Base-by-base conservation (phyloP, 176 grass and related monocot species). In the Leersia perrieri region DNA sequence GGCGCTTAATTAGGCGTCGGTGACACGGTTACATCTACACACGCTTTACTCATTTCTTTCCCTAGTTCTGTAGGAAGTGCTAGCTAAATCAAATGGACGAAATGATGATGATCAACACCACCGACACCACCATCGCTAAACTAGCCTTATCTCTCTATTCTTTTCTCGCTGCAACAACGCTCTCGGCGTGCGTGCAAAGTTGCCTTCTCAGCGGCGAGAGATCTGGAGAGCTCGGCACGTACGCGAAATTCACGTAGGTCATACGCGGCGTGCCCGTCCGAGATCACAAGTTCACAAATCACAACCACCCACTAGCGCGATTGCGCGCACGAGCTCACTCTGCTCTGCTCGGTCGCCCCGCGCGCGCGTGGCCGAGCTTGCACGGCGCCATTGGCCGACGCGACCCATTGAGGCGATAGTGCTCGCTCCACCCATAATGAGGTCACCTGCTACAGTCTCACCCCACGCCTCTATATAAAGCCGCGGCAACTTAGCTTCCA, bases 341-440 rank as follows among this genome's bases (percentile, higher is more conserved):
- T 31, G n/a, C 60, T 60, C 39, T 41, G 39, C 16, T 53, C 49
- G 18, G 5, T 53, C 49, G 16, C 49, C 18, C 18, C 49, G 47
- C 47, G 18, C 18, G 49, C 49, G 47, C 47, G 18, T 60, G 35
- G 47, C 2, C 80, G 74, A 73, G 75, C 33, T 79, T 68, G 68
- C 74, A 36, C 67, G 22, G 32, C 15, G 74, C 58, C 2, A 72
- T 70, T 70, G 73, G 66, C 0, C 57, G 41, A 42, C 33, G 73
- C 79, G 26, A 14, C 26, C 47, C 58, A 66, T 55, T 66, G 74
- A 29, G 66, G 49, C 74, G n/a, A 36, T 63, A 49, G 80, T 88
- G 86, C 80, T 68, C 86, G 68, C 45, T 30, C 80, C 86, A 84
- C 80, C 80, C 23, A 25, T 82, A 79, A 83, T 73, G 74, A 45